These are phyloP conservation scores for Rhizophagus sp. DNA, from an alignment of 192 early-diverging fungal genomes.

Conservation along the genomic window DNA sequence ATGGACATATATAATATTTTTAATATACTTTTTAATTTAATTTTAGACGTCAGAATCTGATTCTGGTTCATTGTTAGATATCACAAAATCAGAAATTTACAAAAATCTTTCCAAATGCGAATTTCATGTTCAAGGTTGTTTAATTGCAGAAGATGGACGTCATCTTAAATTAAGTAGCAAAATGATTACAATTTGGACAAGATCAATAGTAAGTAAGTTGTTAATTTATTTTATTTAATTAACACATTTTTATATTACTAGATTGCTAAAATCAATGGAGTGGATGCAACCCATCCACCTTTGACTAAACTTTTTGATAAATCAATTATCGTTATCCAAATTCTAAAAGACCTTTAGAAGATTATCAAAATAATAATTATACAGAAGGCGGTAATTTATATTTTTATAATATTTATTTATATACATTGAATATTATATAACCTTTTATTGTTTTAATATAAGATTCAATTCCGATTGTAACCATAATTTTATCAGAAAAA, in stretches of 20 bases:
- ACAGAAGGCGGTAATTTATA: not conserved
- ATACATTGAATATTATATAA: not conserved
- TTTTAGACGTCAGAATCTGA: not conserved
- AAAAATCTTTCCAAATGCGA: not conserved
- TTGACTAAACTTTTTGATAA: not conserved
- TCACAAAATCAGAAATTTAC: not conserved
- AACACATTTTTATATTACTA: not conserved
- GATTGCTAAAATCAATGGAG: not conserved
- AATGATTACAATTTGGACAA: not conserved
- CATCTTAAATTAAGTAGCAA: not conserved
- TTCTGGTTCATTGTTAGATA: not conserved
- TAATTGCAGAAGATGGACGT: not conserved
- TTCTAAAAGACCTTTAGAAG: not conserved
- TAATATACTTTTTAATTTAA: too few species aligned
- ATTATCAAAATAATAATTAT: not conserved
- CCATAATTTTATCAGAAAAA: slow-evolving; percentile 36
- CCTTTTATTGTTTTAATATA: not conserved
- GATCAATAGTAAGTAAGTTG: not conserved
- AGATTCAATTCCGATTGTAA: not conserved
- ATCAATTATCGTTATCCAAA: not conserved
- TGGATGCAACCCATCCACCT: not conserved
- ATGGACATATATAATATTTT: too few species aligned
- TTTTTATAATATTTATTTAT: not conserved
- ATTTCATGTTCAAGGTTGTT: not conserved
- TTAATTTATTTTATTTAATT: not conserved